Evolutionary conservation across 148 eudicot genomes (phyloP).

Genomic region (Cornus suecica): DNA sequence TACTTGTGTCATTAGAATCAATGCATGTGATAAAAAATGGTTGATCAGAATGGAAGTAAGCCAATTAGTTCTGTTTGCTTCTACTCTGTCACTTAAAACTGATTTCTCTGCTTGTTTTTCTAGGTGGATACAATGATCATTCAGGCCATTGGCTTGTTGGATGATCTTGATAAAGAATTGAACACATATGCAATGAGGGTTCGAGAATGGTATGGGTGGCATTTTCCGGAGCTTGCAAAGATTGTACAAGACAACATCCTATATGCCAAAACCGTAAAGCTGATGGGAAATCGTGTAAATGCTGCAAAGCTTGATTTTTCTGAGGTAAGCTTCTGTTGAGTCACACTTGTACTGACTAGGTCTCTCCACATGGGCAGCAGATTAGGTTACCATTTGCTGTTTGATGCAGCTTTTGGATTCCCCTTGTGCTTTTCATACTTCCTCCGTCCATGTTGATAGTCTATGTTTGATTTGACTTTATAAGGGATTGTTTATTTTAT

Average conservation of each 20-base stretch:
- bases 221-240: conserved; percentile 96
- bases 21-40: background rate
- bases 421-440: background rate
- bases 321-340: conserved; percentile 43
- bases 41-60: background rate
- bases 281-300: conserved; percentile 75
- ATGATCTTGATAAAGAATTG: conserved; percentile 95
- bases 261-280: conserved; percentile 81
- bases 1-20: too few relatives aligned
- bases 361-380: background rate
- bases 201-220: conserved; percentile 99
- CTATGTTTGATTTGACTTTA: too few relatives aligned
- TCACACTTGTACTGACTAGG: background rate
- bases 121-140: conserved; percentile 98
- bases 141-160: conserved; percentile 94
- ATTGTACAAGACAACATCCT: conserved; percentile 83
- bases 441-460: too few relatives aligned
- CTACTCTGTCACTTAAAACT: background rate
- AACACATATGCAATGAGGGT: conserved; percentile 99
- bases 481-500: too few relatives aligned
- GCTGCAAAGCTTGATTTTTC: conserved; percentile 93
- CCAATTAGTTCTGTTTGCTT: background rate
- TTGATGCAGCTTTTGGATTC: background rate
- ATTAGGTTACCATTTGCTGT: background rate
- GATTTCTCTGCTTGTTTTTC: conserved; percentile 4